Evolutionary conservation across 257 asterid genomes (phyloP).

Genomic region (Capsicum chinense): DNA sequence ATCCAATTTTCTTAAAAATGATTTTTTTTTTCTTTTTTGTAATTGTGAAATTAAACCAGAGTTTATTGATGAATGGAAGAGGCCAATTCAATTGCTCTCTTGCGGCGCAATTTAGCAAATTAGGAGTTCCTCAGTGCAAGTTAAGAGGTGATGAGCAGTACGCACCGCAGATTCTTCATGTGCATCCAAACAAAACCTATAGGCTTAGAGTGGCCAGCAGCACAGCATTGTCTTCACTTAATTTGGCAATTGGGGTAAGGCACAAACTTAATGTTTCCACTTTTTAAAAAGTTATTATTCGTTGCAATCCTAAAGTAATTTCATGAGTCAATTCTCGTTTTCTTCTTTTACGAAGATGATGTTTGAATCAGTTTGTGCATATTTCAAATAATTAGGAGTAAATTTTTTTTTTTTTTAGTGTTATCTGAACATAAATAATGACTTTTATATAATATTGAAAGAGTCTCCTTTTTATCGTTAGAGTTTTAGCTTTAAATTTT

Average conservation of each 20-base stretch:
- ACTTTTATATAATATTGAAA: neutral
- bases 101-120: slow-evolving; percentile 55
- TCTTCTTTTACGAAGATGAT: neutral
- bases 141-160: slow-evolving; percentile 66
- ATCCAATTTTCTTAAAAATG: neutral
- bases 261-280: too few relatives aligned
- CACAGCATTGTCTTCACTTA: slow-evolving; percentile 77
- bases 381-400: accelerated
- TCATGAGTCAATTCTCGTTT: neutral
- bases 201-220: slow-evolving; percentile 83
- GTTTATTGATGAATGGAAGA: slow-evolving; percentile 75
- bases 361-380: neutral
- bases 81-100: slow-evolving; percentile 83
- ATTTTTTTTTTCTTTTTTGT: neutral
- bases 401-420: neutral
- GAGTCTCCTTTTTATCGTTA: neutral
- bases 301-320: neutral
- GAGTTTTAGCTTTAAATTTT: neutral
- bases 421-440: neutral
- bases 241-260: slow-evolving; percentile 78
- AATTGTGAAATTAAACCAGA: slow-evolving; percentile 37
- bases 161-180: slow-evolving; percentile 70
- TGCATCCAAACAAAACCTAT: slow-evolving; percentile 74
- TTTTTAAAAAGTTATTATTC: neutral
- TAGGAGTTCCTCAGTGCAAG: slow-evolving; percentile 47